phyloP scores from a whole-genome alignment of 345 rosid species.

The Punica granatum region DNA sequence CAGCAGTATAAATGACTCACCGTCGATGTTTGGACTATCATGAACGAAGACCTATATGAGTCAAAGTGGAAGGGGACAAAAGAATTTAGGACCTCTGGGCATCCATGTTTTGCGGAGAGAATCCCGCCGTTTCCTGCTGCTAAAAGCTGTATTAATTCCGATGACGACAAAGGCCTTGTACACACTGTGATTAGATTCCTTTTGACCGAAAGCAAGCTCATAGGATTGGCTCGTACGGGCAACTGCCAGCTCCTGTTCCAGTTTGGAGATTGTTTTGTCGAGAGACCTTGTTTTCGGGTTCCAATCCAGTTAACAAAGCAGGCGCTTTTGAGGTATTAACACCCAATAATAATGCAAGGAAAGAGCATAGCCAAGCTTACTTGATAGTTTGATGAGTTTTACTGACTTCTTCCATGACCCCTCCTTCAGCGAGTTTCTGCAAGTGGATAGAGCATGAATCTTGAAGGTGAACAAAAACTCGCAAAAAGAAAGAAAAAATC shows the following conservation, averaged over 20 bases:
- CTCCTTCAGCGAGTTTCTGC: slow-evolving; percentile 52
- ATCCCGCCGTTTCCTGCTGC: slow-evolving; percentile 77
- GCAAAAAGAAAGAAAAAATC: not conserved
- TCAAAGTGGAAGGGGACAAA: not conserved
- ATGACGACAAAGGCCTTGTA: slow-evolving; percentile 70
- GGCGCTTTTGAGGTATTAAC: too few species aligned
- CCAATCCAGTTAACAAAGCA: not conserved
- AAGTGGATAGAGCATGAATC: not conserved
- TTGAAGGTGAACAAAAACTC: not conserved
- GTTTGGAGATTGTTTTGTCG: slow-evolving; percentile 53
- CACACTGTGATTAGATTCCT: slow-evolving; percentile 33
- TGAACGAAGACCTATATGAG: not conserved
- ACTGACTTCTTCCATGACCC: slow-evolving; percentile 56
- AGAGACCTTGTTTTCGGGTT: slow-evolving; percentile 36
- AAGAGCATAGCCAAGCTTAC: slow-evolving; percentile 28
- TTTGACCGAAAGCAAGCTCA: slow-evolving; percentile 14
- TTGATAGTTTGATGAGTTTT: slow-evolving; percentile 64
- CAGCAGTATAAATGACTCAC: not conserved
- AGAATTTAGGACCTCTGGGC: slow-evolving; percentile 43
- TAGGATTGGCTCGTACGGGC: slow-evolving; percentile 25
- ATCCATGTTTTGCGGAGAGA: slow-evolving; percentile 77
- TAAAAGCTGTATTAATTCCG: slow-evolving; percentile 87
- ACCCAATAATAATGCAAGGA: too few species aligned
- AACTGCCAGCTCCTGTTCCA: slow-evolving; percentile 60
- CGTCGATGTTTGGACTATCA: not conserved